Evolutionary conservation across 352 stramenopile species (phyloP), one percentile per base, ranked within the genome.

Genomic region (Phytophthora gonapodyides): DNA sequence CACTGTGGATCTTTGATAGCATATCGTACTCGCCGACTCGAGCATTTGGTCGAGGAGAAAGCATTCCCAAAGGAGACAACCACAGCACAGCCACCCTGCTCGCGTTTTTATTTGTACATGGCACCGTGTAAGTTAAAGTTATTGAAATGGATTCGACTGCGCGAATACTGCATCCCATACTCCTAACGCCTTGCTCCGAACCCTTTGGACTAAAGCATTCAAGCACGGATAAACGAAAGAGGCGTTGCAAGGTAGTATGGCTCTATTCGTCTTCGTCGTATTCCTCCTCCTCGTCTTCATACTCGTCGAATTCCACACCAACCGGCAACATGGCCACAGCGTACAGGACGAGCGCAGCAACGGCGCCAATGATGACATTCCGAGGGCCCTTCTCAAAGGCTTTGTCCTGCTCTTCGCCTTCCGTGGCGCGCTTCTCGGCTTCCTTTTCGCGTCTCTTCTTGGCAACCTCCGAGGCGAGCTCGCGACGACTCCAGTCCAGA

Each of bases 401-500:
- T 17, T 83, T 72, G 41, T 64, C 61, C 12, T 61, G 41, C 13
- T 54, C 71, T n/a, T 71, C 71, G 10, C 40, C 50, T 30, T 47
- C 51, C 24, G 55, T 44, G 10, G 40, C 30, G 42, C 8, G 42
- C 13, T 46, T 49, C 47, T 76, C 64, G 11, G 50, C 50, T 37
- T 78, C 60, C 19, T 76, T 54, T 30, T 82, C 57, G 15, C 62
- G 62, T 55, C 83, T 89, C 42, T 85, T 81, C 50, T 77, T 56
- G 5, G 69, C 70, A 19, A 93, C 60, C 2, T 92, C 79, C 15
- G 60, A 64, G n/a, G 76, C 60, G 16, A 91, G 57, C 44, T 86
- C 82, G n/a, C 84, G 84, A 17, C 83, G 82, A 53, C 83, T 82
- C 87, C 87, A 96, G 61, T 93, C 87, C 21, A 96, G 61, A 58